Conservation (phyloP, 1,284 basidiomycete genomes). For the Rhodotorula glutinis region DNA sequence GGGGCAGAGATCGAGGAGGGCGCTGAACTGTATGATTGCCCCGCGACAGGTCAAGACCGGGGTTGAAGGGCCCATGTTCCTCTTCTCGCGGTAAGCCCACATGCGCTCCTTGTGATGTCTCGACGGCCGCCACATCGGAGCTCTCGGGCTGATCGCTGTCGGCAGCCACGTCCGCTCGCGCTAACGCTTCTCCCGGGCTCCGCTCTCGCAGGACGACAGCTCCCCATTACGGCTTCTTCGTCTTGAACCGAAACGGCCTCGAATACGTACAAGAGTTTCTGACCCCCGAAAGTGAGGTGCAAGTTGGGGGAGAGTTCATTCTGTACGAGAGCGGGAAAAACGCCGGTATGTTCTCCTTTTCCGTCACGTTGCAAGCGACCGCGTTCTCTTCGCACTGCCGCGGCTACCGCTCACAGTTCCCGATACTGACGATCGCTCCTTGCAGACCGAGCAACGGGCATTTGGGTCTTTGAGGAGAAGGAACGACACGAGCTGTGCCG, state of each 20-base stretch:
- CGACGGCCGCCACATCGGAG: accelerated
- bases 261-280: conserved; percentile 75
- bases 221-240: conserved; percentile 79
- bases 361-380: no score
- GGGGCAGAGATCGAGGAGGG: no score
- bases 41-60: conserved; percentile 66
- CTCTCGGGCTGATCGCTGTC: no score
- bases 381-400: no score
- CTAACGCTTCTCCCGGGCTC: background rate
- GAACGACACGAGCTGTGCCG: conserved; percentile 63
- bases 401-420: conserved; percentile 6
- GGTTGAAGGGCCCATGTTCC: conserved; percentile 81
- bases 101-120: accelerated
- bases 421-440: background rate
- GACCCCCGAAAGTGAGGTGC: conserved; percentile 73
- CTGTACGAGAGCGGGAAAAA: conserved; percentile 64
- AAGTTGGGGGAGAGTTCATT: conserved; percentile 60
- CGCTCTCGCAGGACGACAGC: conserved; percentile 17
- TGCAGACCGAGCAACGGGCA: conserved; percentile 58
- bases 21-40: no score
- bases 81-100: conserved; percentile 68
- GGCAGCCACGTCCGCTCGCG: no score
- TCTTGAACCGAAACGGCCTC: conserved; percentile 80
- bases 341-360: conserved; percentile 33
- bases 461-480: conserved; percentile 74